These are phyloP conservation scores for Vitis hybrid DNA, from an alignment of 177 flowering plant species.

Conservation along the genomic window DNA sequence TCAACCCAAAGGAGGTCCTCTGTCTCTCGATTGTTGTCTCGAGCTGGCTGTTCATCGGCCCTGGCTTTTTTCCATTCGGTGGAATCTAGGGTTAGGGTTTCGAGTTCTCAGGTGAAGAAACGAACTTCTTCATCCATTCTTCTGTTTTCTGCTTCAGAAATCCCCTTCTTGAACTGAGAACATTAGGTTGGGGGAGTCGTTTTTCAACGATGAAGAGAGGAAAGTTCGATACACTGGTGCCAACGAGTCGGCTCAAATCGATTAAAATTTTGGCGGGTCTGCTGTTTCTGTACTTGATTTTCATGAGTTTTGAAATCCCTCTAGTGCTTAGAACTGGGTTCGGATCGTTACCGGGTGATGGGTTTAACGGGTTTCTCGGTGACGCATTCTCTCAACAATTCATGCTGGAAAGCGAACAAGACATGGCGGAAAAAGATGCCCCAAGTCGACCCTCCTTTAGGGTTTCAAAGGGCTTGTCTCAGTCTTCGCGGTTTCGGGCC, in stretches of 20 bases:
- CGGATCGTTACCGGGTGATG: constrained; percentile 18
- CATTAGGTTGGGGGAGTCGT: neutral
- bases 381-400: constrained; percentile 22
- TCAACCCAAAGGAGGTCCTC: too few relatives aligned
- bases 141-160: too few relatives aligned
- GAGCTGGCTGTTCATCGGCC: too few relatives aligned
- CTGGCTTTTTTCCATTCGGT: too few relatives aligned
- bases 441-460: constrained; percentile 9
- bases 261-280: constrained; percentile 27
- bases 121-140: too few relatives aligned
- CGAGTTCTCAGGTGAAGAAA: too few relatives aligned
- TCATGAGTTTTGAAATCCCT: constrained; percentile 42
- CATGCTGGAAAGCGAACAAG: constrained; percentile 20
- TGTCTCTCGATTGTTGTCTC: too few relatives aligned
- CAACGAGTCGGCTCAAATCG: constrained; percentile 26
- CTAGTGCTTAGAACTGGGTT: constrained; percentile 21
- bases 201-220: constrained; percentile 26
- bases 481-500: constrained; percentile 5
- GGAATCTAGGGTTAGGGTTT: too few relatives aligned
- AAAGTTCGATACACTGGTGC: constrained; percentile 18
- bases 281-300: constrained; percentile 30
- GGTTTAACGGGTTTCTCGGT: constrained; percentile 13
- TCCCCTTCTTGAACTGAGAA: too few relatives aligned
- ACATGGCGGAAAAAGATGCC: constrained; percentile 5
- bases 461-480: neutral